Percentiles rank a stretch among this genome's conserved stretches.
Evolutionary conservation across 1,139 yeast species (phyloP).

Genomic region (Geotrichum europaeum): DNA sequence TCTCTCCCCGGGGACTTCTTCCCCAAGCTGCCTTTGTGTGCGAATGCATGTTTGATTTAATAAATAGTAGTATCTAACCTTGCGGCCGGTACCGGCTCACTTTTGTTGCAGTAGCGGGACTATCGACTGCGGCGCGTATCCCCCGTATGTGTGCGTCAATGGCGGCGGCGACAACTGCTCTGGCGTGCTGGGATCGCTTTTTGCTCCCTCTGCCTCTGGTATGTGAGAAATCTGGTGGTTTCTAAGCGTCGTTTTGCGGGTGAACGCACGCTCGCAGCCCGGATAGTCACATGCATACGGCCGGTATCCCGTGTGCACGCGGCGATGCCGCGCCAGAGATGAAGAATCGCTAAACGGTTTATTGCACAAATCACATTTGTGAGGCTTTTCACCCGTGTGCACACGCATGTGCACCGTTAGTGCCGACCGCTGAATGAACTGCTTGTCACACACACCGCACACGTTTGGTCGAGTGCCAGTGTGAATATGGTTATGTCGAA

Average conservation of each 20-base stretch:
- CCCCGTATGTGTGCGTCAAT: background rate
- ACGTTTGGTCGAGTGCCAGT: conserved; percentile 62
- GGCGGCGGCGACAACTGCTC: background rate
- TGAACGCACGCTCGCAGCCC: conserved; percentile 60
- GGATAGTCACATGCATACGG: conserved; percentile 69
- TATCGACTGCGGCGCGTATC: background rate
- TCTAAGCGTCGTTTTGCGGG: conserved; percentile 58
- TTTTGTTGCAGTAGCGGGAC: background rate
- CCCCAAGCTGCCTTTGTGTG: background rate
- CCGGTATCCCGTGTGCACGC: conserved; percentile 44
- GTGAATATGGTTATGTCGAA: conserved; percentile 73
- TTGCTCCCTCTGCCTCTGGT: background rate
- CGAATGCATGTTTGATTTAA: background rate
- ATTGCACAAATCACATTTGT: conserved; percentile 34
- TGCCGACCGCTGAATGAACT: conserved; percentile 65
- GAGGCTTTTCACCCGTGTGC: conserved; percentile 77
- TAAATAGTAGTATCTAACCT: background rate
- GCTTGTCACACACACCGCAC: conserved; percentile 41
- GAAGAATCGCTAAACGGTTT: conserved; percentile 39
- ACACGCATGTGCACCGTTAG: conserved; percentile 67
- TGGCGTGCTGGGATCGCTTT: background rate
- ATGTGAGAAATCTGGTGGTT: background rate
- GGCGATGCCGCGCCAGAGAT: conserved; percentile 38
- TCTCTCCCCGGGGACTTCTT: no score
- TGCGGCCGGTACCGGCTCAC: background rate